phyloP scores from a whole-genome alignment of 805 yeast species.

The Candida namnaoensis region DNA sequence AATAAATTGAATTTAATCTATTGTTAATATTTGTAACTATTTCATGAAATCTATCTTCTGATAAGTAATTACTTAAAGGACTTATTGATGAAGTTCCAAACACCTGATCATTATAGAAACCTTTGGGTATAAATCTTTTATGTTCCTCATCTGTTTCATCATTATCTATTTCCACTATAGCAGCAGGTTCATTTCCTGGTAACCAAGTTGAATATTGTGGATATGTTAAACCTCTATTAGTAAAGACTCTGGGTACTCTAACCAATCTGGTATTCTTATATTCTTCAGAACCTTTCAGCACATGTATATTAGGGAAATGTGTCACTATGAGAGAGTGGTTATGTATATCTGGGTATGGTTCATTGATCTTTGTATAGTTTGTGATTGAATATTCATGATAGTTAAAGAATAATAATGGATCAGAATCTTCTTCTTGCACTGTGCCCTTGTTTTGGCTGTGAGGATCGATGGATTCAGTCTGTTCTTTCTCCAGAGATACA shows the following conservation, averaged over 20 bases:
- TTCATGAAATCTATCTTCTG: conserved; percentile 26
- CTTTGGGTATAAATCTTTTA: conserved; percentile 25
- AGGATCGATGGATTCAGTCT: conserved; percentile 3
- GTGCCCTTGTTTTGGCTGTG: conserved; percentile 12
- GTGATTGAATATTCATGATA: conserved; percentile 51
- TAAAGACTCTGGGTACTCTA: conserved; percentile 49
- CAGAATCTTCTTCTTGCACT: conserved; percentile 13
- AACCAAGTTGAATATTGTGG: conserved; percentile 47
- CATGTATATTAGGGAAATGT: conserved; percentile 60
- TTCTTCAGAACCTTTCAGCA: conserved; percentile 17
- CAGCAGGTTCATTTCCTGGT: conserved; percentile 64
- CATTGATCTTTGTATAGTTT: conserved; percentile 19
- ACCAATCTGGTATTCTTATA: conserved; percentile 45
- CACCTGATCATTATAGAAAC: conserved; percentile 28
- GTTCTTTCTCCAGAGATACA: background rate
- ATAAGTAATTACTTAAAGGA: conserved; percentile 33
- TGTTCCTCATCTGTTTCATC: background rate
- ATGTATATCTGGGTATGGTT: conserved; percentile 17
- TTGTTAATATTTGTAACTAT: conserved; percentile 39
- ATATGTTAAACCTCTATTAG: conserved; percentile 21
- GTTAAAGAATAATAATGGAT: conserved; percentile 42
- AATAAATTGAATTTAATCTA: conserved; percentile 28
- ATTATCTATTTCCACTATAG: conserved; percentile 24
- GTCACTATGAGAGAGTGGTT: conserved; percentile 38
- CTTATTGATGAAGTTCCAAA: conserved; percentile 49